Base-by-base conservation (phyloP, 805 yeast species). In the Pichia rugopelliculosa region DNA sequence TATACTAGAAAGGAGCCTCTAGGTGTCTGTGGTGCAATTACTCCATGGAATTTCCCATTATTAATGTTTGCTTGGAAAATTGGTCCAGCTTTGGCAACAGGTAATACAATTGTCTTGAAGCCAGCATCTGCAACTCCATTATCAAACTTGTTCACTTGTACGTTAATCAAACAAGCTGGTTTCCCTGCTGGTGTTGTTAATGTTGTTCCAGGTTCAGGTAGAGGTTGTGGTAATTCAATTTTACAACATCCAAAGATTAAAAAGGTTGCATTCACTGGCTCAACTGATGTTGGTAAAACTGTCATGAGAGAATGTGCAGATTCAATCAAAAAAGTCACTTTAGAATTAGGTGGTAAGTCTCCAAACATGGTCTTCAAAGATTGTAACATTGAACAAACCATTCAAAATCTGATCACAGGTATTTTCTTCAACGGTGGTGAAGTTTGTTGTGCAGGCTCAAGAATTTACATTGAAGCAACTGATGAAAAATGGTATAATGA, bases 1-100 rank as follows among this genome's bases (percentile, higher is more conserved):
- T 84, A 74, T 70, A 79, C 86, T 47, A 73, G 76, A 61, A 79
- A 79, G 64, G 89, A 83, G 65, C 90, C 91, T 56, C 66, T 84
- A 55, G 91, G 90, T 64, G 85, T 84, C 36, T 83, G 88, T 71
- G 91, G 90, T 55, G 88, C 82, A 66, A 83, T 84, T 54, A 84
- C 84, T 53, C 90, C 91, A 63, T 84, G 90, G 90, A 84, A 84
- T 65, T 84, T 84, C 77, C 91, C 91, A 58, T 67, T 84, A 54
- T 74, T 84, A 72, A 84, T 84, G 86, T 74, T 81, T 65, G 67
- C 85, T 39, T 84, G 91, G 91, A 84, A 84, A 64, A 71, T 84
- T 50, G 87, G 84, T 46, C 90, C 91, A 41, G 87, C 87, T 52
- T 70, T 83, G 59, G 85, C 85, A 44, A 79, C 88, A 56, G 88